phyloP scores from a whole-genome alignment of 164 flowering plant species.

The Taxillus chinensis region DNA sequence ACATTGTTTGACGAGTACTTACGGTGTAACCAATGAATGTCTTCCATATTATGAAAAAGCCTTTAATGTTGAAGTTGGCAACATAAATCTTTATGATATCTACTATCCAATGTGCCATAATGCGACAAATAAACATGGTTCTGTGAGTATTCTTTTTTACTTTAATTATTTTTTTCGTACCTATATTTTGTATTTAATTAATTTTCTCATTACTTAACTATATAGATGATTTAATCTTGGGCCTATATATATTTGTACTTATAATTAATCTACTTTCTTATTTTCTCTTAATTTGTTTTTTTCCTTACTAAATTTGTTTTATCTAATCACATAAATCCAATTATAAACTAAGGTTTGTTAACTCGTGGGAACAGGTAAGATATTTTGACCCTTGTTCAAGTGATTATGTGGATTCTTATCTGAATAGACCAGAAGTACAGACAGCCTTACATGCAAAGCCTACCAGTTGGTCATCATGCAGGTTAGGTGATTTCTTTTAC shows the following conservation, averaged over 20 bases:
- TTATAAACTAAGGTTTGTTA: not conserved
- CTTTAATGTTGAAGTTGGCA: constrained; percentile 5
- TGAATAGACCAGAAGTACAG: constrained; percentile 33
- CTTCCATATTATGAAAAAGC: not conserved
- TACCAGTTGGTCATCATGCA: not conserved
- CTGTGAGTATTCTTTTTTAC: constrained; percentile 14
- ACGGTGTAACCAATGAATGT: not conserved
- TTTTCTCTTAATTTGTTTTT: too few species aligned
- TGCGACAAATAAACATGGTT: constrained; percentile 1
- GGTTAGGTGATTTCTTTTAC: not conserved
- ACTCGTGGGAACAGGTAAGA: constrained; percentile 8
- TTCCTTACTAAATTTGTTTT: too few species aligned
- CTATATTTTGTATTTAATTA: not conserved
- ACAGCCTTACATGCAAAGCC: constrained; percentile 24
- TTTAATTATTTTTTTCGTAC: not conserved
- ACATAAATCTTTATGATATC: constrained; percentile 26
- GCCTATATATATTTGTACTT: not conserved
- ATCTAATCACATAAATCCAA: not conserved
- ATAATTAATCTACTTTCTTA: too few species aligned
- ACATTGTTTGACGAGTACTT: constrained; percentile 8
- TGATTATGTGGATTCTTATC: constrained; percentile 15
- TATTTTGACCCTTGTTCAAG: constrained; percentile 34
- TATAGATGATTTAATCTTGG: not conserved
- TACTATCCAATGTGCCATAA: constrained; percentile 30
- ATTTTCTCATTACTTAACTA: not conserved